A percentile compares a stretch with the other conserved stretches of the same genome.
These are phyloP conservation scores for Paraphysoderma sedebokerense DNA, from an alignment of 371 early-diverging fungal genomes.

Conservation along the genomic window DNA sequence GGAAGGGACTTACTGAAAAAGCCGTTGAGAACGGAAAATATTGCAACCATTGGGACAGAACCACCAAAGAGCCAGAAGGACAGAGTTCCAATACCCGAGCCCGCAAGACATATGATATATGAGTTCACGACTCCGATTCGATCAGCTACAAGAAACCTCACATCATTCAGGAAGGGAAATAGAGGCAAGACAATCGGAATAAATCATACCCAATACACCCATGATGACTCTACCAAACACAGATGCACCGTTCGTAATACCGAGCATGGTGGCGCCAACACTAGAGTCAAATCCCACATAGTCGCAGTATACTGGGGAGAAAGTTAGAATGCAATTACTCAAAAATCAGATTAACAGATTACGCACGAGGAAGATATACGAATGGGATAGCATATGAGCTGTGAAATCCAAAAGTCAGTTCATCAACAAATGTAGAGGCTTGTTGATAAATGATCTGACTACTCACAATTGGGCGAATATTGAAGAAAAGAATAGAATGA, in stretches of 20 bases:
- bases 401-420: no score
- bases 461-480: no score
- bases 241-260: constrained; percentile 31
- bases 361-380: no score
- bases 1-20: no score
- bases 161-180: constrained; percentile 14
- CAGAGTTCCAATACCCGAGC: constrained; percentile 26
- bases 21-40: constrained; percentile 38
- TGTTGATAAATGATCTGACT: no score
- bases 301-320: no score
- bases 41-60: constrained; percentile 18
- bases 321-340: no score
- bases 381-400: no score
- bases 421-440: no score
- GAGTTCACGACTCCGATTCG: constrained; percentile 36
- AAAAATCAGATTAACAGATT: no score
- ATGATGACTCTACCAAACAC: constrained; percentile 44
- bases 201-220: constrained; percentile 40
- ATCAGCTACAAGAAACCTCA: constrained; percentile 20
- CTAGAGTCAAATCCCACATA: no score
- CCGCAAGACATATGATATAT: constrained; percentile 20
- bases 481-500: constrained; percentile 8
- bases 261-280: constrained; percentile 31
- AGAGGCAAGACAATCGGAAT: constrained; percentile 16
- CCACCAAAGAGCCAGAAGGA: constrained; percentile 41